A percentile compares a stretch with the other conserved stretches of the same genome.
phyloP scores from a whole-genome alignment of 108 stramenopile genomes.

The Nitzschia sp. region DNA sequence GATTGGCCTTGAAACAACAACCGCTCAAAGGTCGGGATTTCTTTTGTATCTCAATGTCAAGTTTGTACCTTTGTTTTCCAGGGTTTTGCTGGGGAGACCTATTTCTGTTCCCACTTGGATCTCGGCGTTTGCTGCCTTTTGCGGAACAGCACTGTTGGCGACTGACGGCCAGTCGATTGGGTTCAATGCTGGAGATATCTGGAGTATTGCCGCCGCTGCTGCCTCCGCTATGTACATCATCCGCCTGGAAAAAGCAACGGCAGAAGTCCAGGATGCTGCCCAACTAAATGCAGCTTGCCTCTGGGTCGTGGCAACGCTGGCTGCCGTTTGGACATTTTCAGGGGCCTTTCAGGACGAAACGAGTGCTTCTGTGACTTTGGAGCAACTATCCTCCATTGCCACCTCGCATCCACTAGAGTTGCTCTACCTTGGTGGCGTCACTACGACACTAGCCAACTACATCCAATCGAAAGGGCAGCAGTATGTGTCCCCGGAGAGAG shows the following conservation, averaged over 20 bases:
- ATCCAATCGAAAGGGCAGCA: conserved; percentile 81
- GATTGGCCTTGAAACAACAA: conserved; percentile 78
- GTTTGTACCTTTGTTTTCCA: conserved; percentile 83
- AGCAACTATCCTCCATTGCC: neutral
- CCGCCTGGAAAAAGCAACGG: conserved; percentile 69
- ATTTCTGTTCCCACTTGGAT: conserved; percentile 68
- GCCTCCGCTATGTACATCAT: conserved; percentile 89
- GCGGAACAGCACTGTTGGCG: conserved; percentile 78
- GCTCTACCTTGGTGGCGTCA: conserved; percentile 72
- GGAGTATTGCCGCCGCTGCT: conserved; percentile 82
- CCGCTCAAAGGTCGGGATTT: conserved; percentile 84
- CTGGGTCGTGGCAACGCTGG: conserved; percentile 53
- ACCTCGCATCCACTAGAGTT: conserved; percentile 53
- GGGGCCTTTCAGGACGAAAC: neutral
- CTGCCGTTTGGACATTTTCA: conserved; percentile 52
- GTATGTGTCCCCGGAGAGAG: conserved; percentile 73
- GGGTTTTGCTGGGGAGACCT: conserved; percentile 51
- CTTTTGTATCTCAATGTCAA: conserved; percentile 89
- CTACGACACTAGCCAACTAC: conserved; percentile 76
- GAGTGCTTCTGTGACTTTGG: neutral
- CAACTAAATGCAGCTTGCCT: conserved; percentile 76
- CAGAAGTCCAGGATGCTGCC: conserved; percentile 47
- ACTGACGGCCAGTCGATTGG: conserved; percentile 40
- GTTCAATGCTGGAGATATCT: conserved; percentile 70
- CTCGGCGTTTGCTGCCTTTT: conserved; percentile 70